Evolutionary conservation across 2,329 filamentous ascomycete genomes (phyloP), one percentile per base, ranked within the genome.

Genomic region (Malbranchea zuffiana): DNA sequence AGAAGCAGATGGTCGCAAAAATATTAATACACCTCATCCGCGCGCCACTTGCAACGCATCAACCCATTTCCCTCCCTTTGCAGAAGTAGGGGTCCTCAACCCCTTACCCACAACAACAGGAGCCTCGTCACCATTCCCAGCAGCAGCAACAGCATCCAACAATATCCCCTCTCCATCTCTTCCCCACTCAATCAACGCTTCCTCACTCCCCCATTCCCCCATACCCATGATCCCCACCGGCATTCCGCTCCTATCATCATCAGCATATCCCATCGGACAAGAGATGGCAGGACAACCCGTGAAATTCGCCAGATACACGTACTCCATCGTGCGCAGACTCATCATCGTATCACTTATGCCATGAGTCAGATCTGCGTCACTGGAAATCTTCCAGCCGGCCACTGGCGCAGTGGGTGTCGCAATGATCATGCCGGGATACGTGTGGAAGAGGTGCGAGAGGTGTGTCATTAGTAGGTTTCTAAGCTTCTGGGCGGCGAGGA

Each of bases 301-400:
- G 48, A 85, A 78, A 59, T 95, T 95, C 5, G 86, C 81, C 23
- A 93, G 60, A 72, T 82, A 93, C 11, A 82, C 77, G 59, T 84
- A 94, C 57, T 80, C 75, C 84, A 94, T 93, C 52, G 74, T 82
- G 17, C 72, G 67, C n/a, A 93, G 64, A 11, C 75, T 78, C 43
- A 63, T 67, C 54, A 90, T 85, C 0, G 71, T 78, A 55, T 95
- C 80, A 24, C 71, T 78, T 47, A 84, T 65, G 2, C 87, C 87
- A 31, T 67, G 61, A 5, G 53, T 47, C 3, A 76, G 54, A 50
- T 86, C 77, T n/a, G 63, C 63, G 11, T 76, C 64, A 26, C 82
- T 78, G 64, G 67, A 59, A 7, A 78, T 75, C 27, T 73, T 72
- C 81, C 82, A 92, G 7, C 86, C 86, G 0, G 75, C 68, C 41